Percentiles rank a stretch among this genome's conserved stretches.
phyloP scores from a whole-genome alignment of 352 stramenopile genomes.

The Thraustotheca clavata region DNA sequence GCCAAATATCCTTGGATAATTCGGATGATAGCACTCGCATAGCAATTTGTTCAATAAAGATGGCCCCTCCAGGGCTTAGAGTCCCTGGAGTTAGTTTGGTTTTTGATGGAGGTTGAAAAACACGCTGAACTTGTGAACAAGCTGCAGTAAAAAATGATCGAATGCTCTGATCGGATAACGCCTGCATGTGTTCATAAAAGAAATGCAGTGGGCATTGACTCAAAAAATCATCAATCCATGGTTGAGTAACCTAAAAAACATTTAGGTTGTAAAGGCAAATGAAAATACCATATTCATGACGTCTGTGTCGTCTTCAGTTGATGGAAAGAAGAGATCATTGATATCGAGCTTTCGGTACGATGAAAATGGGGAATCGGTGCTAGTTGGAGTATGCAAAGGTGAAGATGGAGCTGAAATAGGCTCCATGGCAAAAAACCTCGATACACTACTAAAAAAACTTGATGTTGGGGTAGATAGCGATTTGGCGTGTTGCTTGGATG shows the following conservation, averaged over 20 bases:
- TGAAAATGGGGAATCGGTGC: neutral
- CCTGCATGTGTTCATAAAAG: slow-evolving; percentile 15
- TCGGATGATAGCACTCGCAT: neutral
- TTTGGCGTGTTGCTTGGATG: neutral
- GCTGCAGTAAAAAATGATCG: neutral
- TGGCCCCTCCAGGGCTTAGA: slow-evolving; percentile 3
- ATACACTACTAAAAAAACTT: neutral
- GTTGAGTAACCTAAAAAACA: neutral
- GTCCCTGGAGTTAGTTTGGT: neutral
- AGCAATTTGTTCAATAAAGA: slow-evolving; percentile 17
- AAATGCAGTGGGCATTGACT: neutral
- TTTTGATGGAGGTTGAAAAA: slow-evolving; percentile 11
- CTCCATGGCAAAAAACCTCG: slow-evolving; percentile 4
- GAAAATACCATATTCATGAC: neutral
- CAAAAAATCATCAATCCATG: neutral
- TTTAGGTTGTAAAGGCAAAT: neutral
- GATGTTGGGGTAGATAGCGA: neutral
- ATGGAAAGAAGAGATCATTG: slow-evolving; percentile 8
- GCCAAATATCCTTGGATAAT: neutral
- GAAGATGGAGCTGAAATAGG: neutral
- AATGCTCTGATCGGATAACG: neutral
- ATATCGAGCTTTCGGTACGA: neutral
- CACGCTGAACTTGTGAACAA: slow-evolving; percentile 4
- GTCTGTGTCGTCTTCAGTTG: neutral
- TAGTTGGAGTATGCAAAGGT: neutral